Percentiles rank a stretch among this genome's conserved stretches.
Conservation (phyloP, 208 protist species). For the Acanthamoeba castellanii region DNA sequence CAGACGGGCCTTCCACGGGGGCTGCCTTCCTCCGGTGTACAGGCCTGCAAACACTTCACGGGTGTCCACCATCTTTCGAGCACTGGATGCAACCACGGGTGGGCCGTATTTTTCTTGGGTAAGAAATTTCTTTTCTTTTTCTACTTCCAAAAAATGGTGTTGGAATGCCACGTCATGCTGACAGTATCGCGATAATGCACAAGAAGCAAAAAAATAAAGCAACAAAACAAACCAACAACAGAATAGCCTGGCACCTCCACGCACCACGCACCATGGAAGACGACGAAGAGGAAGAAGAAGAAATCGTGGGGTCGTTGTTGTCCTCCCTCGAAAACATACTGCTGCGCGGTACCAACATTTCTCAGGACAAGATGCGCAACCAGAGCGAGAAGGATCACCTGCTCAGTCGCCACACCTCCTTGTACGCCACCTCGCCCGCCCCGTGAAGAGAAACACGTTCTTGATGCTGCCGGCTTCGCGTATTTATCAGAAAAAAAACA, state of each 20-base stretch:
- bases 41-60: background rate
- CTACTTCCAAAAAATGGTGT: too few species aligned
- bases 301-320: constrained; percentile 39
- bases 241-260: too few species aligned
- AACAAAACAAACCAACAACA: too few species aligned
- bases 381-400: constrained; percentile 52
- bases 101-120: too few species aligned
- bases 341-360: background rate
- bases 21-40: background rate
- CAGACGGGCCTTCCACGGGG: background rate
- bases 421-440: background rate
- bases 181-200: too few species aligned
- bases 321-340: constrained; percentile 60
- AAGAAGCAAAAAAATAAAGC: too few species aligned
- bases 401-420: constrained; percentile 28
- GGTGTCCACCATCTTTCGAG: background rate
- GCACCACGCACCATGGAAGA: background rate
- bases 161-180: too few species aligned
- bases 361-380: constrained; percentile 10
- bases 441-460: background rate
- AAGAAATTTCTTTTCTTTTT: too few species aligned
- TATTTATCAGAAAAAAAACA: background rate
- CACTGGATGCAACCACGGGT: too few species aligned
- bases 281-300: constrained; percentile 53
- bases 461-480: background rate